Evolutionary conservation across 2,329 filamentous ascomycete genomes (phyloP), one percentile per base, ranked within the genome.

Genomic region (Talaromyces rugulosus): DNA sequence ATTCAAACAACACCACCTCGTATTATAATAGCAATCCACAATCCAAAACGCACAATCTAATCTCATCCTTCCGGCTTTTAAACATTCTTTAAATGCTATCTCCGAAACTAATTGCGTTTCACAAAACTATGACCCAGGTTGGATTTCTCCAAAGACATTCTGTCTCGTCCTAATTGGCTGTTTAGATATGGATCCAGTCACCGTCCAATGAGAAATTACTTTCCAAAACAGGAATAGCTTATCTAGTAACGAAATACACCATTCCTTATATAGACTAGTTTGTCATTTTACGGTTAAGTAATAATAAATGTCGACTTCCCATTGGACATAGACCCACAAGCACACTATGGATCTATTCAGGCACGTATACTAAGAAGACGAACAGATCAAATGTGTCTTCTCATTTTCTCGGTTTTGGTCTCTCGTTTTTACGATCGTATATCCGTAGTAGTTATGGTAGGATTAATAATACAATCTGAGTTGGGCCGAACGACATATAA

Each of bases 191-290:
- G 42, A 18, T 47, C 2, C n/a, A 23, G 3, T 23, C 23, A 4
- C 27, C 28, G 16, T 53, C 50, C 50, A 53, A 53, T 53, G 50
- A 53, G 50, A 53, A 53, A 53, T 53, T 53, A 53, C 8, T 53
- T 30, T 18, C 50, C 14, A 53, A 18, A 31, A 16, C 7, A 4
- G 16, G 50, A 31, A 53, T 53, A 53, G 28, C 4, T 11, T 2
- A 5, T 3, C n/a, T 5, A 5, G n/a, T 47, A 1, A 23, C 16
- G 5, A 23, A 23, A 0, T 50, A 4, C 23, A 2, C 3, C 7
- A 27, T 23, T n/a, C 9, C 12, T 2, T 5, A 11, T 12, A 12
- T 28, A 8, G 18, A 51, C 12, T 23, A 28, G 9, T 4, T 1
- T 18, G n/a, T 16, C 27, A 5, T 0, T 5, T 47, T 27, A 3